phyloP scores from a whole-genome alignment of 2,329 filamentous ascomycete species.

The Chrysoporthe austroafricana region DNA sequence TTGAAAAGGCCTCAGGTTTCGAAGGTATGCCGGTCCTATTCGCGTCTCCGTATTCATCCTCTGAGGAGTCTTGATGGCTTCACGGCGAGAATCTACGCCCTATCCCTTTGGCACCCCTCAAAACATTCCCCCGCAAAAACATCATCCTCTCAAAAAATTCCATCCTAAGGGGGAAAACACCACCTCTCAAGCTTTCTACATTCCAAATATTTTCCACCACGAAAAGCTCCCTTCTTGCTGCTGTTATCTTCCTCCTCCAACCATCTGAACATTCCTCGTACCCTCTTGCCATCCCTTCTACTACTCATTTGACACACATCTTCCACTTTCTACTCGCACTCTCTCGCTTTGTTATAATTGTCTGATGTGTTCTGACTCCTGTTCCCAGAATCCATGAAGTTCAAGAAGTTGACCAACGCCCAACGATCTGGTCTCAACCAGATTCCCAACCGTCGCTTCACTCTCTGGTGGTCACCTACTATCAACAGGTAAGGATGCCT shows the following conservation, averaged over 20 bases:
- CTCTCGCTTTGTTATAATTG: slow-evolving; percentile 27
- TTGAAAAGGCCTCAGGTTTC: slow-evolving; percentile 14
- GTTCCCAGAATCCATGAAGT: slow-evolving; percentile 80
- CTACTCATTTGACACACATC: too few relatives aligned
- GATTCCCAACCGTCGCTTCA: slow-evolving; percentile 98
- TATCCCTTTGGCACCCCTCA: slow-evolving; percentile 35
- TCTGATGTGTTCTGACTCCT: slow-evolving; percentile 52
- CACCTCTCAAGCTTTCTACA: background rate
- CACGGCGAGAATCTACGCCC: background rate
- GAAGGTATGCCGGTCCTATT: slow-evolving; percentile 36
- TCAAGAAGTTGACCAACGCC: slow-evolving; percentile 79
- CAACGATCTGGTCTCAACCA: slow-evolving; percentile 97
- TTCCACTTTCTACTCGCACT: slow-evolving; percentile 33
- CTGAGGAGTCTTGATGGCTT: background rate
- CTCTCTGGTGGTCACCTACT: slow-evolving; percentile 93
- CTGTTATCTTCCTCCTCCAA: background rate
- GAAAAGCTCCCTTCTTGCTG: background rate
- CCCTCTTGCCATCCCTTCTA: too few relatives aligned
- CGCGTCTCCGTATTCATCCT: background rate
- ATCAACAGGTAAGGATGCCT: slow-evolving; percentile 15
- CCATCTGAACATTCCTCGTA: too few relatives aligned
- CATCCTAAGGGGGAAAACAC: background rate
- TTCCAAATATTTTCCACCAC: background rate
- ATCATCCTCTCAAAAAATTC: background rate
- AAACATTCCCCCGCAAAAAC: too few relatives aligned